A percentile compares a stretch with the other conserved stretches of the same genome.
Evolutionary conservation across 1,139 yeast species (phyloP).

Genomic region (Candida albicans): DNA sequence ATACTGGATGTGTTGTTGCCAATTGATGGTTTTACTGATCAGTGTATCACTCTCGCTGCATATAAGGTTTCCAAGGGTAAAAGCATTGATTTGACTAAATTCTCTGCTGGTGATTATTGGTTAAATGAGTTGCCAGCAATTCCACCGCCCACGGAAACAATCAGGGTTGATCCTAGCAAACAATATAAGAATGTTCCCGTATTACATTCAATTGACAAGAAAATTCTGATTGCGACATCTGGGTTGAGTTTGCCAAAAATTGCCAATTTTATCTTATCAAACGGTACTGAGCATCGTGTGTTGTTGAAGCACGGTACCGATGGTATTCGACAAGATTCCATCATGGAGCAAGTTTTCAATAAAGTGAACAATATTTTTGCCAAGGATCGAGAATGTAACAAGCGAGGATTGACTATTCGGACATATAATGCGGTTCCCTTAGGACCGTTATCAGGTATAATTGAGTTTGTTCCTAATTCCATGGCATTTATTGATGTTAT

Average conservation of each 20-base stretch:
- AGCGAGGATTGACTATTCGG: conserved; percentile 59
- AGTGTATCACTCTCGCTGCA: conserved; percentile 53
- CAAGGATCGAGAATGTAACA: conserved; percentile 56
- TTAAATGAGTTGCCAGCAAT: conserved; percentile 45
- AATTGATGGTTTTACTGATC: conserved; percentile 50
- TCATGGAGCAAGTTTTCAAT: conserved; percentile 95
- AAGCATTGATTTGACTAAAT: conserved; percentile 34
- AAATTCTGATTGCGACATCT: conserved; percentile 62
- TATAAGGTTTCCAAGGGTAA: conserved; percentile 39
- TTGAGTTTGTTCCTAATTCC: conserved; percentile 86
- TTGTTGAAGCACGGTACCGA: conserved; percentile 85
- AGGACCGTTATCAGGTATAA: conserved; percentile 83
- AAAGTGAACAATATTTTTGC: conserved; percentile 75
- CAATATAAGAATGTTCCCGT: conserved; percentile 51
- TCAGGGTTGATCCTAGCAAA: conserved; percentile 43
- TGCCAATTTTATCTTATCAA: conserved; percentile 49
- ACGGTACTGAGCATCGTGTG: conserved; percentile 59
- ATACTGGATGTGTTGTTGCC: conserved; percentile 27
- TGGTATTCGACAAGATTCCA: conserved; percentile 91
- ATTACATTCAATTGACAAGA: conserved; percentile 45
- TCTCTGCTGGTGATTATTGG: conserved; percentile 58
- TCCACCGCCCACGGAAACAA: conserved; percentile 68
- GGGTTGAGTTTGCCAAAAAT: conserved; percentile 91
- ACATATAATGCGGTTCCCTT: conserved; percentile 91
- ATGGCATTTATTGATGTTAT: conserved; percentile 69